Conservation (phyloP, 2,329 filamentous ascomycete genomes). For the Drechslerella dactyloides region DNA sequence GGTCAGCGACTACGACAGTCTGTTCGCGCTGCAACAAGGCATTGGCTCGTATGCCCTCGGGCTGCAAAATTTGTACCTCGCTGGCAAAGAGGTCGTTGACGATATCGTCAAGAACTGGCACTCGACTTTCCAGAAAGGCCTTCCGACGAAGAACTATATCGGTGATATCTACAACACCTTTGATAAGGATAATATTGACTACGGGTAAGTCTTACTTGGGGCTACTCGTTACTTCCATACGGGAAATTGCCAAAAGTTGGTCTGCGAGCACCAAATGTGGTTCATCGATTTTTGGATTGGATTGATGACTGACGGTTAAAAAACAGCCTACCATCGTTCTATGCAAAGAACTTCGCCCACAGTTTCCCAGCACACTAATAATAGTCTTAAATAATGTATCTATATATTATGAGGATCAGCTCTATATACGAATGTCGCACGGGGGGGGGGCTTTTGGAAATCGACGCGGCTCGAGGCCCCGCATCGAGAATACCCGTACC, state of each 20-base stretch:
- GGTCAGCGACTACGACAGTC: constrained; percentile 65
- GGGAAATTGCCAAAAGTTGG: neutral
- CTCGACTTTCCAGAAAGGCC: constrained; percentile 64
- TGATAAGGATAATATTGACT: constrained; percentile 10
- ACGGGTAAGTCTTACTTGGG: neutral
- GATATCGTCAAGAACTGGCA: constrained; percentile 71
- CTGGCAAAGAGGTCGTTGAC: constrained; percentile 69
- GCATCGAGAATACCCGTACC: too few species aligned
- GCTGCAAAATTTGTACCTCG: constrained; percentile 71
- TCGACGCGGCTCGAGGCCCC: too few species aligned
- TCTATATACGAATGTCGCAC: too few species aligned
- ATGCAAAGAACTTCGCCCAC: neutral
- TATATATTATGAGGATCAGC: too few species aligned
- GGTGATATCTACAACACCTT: constrained; percentile 68
- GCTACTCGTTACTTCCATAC: neutral
- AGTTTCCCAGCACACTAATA: neutral
- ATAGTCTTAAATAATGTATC: too few species aligned
- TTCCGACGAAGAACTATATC: constrained; percentile 69
- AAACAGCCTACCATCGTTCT: neutral
- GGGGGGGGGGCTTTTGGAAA: too few species aligned
- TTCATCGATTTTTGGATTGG: neutral
- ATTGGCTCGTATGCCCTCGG: constrained; percentile 60
- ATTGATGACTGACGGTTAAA: neutral
- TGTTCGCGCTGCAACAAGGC: constrained; percentile 69
- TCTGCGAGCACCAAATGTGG: neutral